Base-by-base conservation (phyloP, 495 filamentous ascomycete species). In the Filosporella fistucella region DNA sequence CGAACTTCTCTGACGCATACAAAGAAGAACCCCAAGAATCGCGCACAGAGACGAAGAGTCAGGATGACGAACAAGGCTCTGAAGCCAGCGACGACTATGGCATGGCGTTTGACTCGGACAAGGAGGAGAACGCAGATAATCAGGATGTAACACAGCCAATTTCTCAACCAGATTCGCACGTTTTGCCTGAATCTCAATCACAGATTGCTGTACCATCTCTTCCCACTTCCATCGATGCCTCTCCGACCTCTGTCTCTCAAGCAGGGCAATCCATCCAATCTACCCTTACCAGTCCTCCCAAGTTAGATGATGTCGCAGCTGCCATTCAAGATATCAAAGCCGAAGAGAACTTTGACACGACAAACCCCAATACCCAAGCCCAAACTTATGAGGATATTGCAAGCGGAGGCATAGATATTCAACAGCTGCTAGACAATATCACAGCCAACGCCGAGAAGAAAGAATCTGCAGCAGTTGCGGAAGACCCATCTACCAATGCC, bases 361-460 rank as follows among this genome's bases (percentile, higher is more conserved):
- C 45, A 10, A 48, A 43, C n/a, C 17, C 11, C 11, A 14, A 6
- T 13, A 14, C 34, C 24, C 26, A 18, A 35, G 12, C 22, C 26
- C 40, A 54, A 18, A 37, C 36, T 22, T 58, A 58, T 58, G 52
- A 62, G 37, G 63, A 65, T 65, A 56, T 60, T 52, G 43, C 61
- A 57, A 68, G 57, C 62, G 58, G 62, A 53, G 58, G 58, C 32
- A 62, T 69, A 69, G 69, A 74, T 51, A 74, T 75, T 28, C 68
- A 73, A 49, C 66, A 68, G 55, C 56, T 76, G 45, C 58, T 76
- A 57, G 69, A 74, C 58, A 67, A 69, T 52, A 74, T 77, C 41
- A 72, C 70, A 59, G 65, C 69, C 42, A 65, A 61, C 63, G 63
- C 64, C 40, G 44, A 59, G 32, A 59, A 63, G 41, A 57, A 55